A percentile compares a stretch with the other conserved stretches of the same genome.
These are phyloP conservation scores for Daldinia concentrica DNA, from an alignment of 495 filamentous ascomycete genomes.

Conservation along the genomic window DNA sequence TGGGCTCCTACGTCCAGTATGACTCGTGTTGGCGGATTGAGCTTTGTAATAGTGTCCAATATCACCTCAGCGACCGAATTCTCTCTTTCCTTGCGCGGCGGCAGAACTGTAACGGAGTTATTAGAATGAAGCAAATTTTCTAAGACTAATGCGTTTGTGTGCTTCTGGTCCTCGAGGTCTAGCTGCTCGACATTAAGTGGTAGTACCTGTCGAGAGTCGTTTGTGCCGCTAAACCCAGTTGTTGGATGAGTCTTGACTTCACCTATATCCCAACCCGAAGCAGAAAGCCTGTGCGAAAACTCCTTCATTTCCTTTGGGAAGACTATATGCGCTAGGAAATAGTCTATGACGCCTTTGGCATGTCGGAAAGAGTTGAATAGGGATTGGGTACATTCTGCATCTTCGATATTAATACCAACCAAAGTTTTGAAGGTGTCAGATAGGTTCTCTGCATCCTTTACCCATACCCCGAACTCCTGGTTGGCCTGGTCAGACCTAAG, in stretches of 20 bases:
- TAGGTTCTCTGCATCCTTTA: conserved; percentile 49
- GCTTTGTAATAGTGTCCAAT: conserved; percentile 53
- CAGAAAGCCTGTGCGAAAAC: conserved; percentile 71
- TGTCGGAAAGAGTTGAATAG: conserved; percentile 65
- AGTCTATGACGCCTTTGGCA: conserved; percentile 66
- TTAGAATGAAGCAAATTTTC: conserved; percentile 64
- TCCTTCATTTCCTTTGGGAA: conserved; percentile 72
- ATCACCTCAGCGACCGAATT: conserved; percentile 55
- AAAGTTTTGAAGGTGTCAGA: conserved; percentile 56
- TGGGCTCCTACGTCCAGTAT: conserved; percentile 81
- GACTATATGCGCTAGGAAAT: conserved; percentile 67
- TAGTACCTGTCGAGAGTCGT: conserved; percentile 67
- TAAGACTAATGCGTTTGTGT: conserved; percentile 73
- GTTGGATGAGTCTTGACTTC: conserved; percentile 58
- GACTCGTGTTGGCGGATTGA: conserved; percentile 60
- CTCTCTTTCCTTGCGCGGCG: neutral
- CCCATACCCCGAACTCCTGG: conserved; percentile 66
- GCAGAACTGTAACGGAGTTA: conserved; percentile 58
- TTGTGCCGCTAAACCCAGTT: conserved; percentile 79
- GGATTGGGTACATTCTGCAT: conserved; percentile 53
- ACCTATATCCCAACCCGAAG: conserved; percentile 76
- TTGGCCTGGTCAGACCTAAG: conserved; percentile 64
- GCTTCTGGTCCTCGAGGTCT: conserved; percentile 63
- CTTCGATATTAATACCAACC: conserved; percentile 67
- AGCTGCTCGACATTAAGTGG: conserved; percentile 65